Percentiles rank a stretch among this genome's conserved stretches.
Conservation (phyloP, 495 filamentous ascomycete species). For the Aspergillus carlsbadensis region DNA sequence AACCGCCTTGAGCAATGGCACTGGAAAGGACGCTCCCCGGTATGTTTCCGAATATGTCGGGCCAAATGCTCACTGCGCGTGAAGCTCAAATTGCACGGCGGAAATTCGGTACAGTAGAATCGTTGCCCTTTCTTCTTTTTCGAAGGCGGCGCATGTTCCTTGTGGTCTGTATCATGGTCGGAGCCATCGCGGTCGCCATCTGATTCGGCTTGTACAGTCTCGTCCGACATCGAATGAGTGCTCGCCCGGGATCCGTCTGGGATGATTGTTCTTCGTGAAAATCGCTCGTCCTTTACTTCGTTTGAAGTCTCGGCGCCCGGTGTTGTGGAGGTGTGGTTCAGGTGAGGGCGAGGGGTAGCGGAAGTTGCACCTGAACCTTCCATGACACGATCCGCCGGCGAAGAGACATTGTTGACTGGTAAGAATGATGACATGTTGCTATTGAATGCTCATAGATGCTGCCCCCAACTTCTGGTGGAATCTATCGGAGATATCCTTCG, state of each 20-base stretch:
- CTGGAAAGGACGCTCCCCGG: constrained; percentile 94
- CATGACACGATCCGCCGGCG: constrained; percentile 50
- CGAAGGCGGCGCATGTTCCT: constrained; percentile 59
- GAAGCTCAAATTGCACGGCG: constrained; percentile 91
- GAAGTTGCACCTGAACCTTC: constrained; percentile 59
- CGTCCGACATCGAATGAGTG: constrained; percentile 56
- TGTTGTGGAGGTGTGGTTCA: constrained; percentile 36
- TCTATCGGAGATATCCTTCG: constrained; percentile 14
- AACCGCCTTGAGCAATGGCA: constrained; percentile 95
- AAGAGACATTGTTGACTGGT: constrained; percentile 72
- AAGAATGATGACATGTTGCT: constrained; percentile 62
- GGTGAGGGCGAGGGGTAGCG: constrained; percentile 59
- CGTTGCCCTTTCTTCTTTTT: constrained; percentile 97
- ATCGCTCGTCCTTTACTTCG: constrained; percentile 23
- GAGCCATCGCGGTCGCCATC: constrained; percentile 74
- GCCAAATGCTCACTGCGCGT: constrained; percentile 95
- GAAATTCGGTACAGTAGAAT: constrained; percentile 97
- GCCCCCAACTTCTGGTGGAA: constrained; percentile 21
- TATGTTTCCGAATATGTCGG: constrained; percentile 96
- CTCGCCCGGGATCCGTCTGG: constrained; percentile 37
- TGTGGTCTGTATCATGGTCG: constrained; percentile 57
- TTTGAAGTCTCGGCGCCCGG: constrained; percentile 31
- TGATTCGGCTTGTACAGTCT: constrained; percentile 71
- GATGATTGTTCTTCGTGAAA: constrained; percentile 28
- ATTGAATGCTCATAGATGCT: constrained; percentile 16